A percentile compares a stretch with the other conserved stretches of the same genome.
Conservation (phyloP, 2,329 filamentous ascomycete genomes). For the Thielaviopsis populi region DNA sequence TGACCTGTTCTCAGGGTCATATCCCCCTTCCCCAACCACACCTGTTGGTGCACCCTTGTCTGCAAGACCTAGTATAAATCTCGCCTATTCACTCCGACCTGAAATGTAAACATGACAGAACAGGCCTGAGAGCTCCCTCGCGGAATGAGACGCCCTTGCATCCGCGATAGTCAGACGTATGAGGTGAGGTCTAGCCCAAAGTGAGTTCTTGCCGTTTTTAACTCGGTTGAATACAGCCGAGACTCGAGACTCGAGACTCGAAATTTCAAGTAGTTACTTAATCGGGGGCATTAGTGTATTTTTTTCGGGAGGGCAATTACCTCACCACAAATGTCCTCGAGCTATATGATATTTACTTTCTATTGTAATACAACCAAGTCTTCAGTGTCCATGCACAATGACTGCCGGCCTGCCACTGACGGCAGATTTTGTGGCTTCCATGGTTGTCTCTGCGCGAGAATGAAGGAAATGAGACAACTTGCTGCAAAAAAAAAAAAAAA, state of each 20-base stretch:
- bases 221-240: neutral
- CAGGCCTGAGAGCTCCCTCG: neutral
- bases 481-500: too few relatives aligned
- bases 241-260: neutral
- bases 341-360: too few relatives aligned
- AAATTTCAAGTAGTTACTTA: neutral
- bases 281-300: neutral
- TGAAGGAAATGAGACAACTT: neutral
- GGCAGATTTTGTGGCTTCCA: neutral
- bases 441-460: neutral
- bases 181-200: neutral
- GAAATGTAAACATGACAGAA: slow-evolving; percentile 8
- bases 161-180: neutral
- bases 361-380: neutral
- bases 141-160: neutral
- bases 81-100: neutral
- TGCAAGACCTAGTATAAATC: neutral
- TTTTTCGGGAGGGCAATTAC: neutral
- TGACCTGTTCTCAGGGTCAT: neutral
- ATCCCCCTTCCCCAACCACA: neutral
- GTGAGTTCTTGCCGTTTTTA: neutral
- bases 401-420: neutral
- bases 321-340: neutral
- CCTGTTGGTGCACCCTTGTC: neutral
- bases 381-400: neutral